A percentile compares a stretch with the other conserved stretches of the same genome.
Conservation (phyloP, 2,329 filamentous ascomycete genomes). For the Aspergillus arachidicola region DNA sequence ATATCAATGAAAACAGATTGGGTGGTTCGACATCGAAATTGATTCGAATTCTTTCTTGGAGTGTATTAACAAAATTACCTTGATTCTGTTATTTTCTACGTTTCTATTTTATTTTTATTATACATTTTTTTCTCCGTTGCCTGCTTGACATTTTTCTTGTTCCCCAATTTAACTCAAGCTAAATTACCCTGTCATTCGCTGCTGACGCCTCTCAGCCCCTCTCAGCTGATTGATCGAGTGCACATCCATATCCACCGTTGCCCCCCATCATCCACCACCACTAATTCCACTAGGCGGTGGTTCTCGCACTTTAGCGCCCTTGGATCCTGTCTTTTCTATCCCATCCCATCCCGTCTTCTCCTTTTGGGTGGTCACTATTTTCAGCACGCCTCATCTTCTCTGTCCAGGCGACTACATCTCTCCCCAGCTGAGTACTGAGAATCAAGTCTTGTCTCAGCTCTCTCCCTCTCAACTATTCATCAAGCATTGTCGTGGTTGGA, state of each 20-base stretch:
- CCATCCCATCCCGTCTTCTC: slow-evolving; percentile 11
- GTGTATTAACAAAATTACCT: neutral
- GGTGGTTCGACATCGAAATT: neutral
- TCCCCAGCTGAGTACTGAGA: slow-evolving; percentile 12
- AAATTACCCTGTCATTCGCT: slow-evolving; percentile 17
- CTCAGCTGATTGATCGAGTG: slow-evolving; percentile 31
- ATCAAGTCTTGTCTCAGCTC: slow-evolving; percentile 8
- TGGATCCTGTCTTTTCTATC: slow-evolving; percentile 20
- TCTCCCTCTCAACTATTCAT: slow-evolving; percentile 12
- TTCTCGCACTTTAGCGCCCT: slow-evolving; percentile 28
- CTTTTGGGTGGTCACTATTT: slow-evolving; percentile 17
- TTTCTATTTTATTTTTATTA: slow-evolving; percentile 6
- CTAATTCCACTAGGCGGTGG: slow-evolving; percentile 23
- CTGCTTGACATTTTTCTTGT: slow-evolving; percentile 3
- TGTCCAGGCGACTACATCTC: slow-evolving; percentile 28
- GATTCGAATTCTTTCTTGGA: neutral
- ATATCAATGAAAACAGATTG: neutral
- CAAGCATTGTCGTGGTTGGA: slow-evolving; percentile 16
- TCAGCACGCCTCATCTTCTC: slow-evolving; percentile 23
- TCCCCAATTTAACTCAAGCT: slow-evolving; percentile 10
- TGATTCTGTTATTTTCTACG: slow-evolving; percentile 1
- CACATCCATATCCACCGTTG: slow-evolving; percentile 24
- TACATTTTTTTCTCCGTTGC: neutral
- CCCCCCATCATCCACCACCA: slow-evolving; percentile 17
- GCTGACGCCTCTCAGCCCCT: slow-evolving; percentile 18